Conservation (phyloP, 2,329 filamentous ascomycete species). For the Phaeoacremonium minimum region DNA sequence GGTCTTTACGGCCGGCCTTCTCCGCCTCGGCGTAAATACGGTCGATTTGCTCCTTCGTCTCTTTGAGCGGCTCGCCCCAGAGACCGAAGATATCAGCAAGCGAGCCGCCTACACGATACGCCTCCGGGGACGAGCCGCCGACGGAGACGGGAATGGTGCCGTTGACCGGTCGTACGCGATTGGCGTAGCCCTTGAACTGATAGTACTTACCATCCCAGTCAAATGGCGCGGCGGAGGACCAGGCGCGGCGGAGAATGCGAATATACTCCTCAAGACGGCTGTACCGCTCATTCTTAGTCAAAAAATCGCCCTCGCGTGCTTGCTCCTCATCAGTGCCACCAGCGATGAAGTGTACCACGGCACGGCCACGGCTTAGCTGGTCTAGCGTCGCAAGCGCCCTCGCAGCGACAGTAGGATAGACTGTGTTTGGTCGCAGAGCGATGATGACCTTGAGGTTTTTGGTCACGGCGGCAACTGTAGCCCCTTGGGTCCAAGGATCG, state of each 20-base stretch:
- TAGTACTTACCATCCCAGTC: conserved; percentile 60
- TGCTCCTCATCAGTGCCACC: conserved; percentile 58
- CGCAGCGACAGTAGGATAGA: conserved; percentile 59
- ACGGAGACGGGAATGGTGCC: conserved; percentile 54
- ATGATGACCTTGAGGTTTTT: conserved; percentile 59
- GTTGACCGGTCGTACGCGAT: conserved; percentile 47
- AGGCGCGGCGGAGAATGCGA: conserved; percentile 53
- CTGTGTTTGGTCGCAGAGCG: conserved; percentile 55
- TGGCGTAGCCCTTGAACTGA: conserved; percentile 54
- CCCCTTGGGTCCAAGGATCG: conserved; percentile 55
- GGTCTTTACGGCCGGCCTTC: conserved; percentile 50
- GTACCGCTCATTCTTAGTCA: conserved; percentile 54
- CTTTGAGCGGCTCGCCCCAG: conserved; percentile 60
- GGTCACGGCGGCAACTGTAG: conserved; percentile 51
- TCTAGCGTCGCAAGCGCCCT: conserved; percentile 59
- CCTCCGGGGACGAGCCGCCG: conserved; percentile 53
- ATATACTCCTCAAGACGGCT: conserved; percentile 58
- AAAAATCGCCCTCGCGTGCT: conserved; percentile 55
- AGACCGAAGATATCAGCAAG: conserved; percentile 60
- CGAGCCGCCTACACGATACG: conserved; percentile 54
- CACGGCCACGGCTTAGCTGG: conserved; percentile 52
- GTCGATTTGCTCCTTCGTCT: conserved; percentile 60
- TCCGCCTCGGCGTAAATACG: conserved; percentile 54
- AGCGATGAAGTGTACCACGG: conserved; percentile 60
- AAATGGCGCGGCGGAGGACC: conserved; percentile 51